These are phyloP conservation scores for Aspergillus fumigatiaffinis DNA, from an alignment of 2,329 filamentous ascomycete genomes.

Conservation along the genomic window DNA sequence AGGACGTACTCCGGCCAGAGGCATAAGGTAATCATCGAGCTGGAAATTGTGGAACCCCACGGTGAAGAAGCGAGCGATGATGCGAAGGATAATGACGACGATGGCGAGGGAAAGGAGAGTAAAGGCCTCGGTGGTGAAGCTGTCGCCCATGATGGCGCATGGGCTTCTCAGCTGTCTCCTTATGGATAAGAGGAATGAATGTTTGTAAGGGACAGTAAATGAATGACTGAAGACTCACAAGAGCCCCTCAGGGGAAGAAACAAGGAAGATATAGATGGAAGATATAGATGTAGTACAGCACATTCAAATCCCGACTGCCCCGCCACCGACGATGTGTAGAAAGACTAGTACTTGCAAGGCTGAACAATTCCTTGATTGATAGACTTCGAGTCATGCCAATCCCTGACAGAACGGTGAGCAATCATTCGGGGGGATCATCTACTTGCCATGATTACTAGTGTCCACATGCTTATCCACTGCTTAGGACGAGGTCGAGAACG, in stretches of 20 bases:
- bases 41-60: conserved; percentile 51
- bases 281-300: neutral
- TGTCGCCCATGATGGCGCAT: conserved; percentile 8
- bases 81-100: conserved; percentile 49
- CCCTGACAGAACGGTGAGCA: neutral
- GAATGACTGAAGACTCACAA: neutral
- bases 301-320: neutral
- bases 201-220: neutral
- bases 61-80: conserved; percentile 46
- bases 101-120: conserved; percentile 51
- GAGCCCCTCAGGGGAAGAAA: neutral
- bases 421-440: neutral
- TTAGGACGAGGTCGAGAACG: neutral
- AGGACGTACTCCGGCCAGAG: conserved; percentile 47
- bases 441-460: neutral
- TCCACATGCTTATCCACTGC: neutral
- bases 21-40: conserved; percentile 58
- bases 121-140: conserved; percentile 46
- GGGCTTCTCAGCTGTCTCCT: too few species aligned
- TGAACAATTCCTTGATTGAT: neutral
- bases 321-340: neutral
- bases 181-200: neutral
- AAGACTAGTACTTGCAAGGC: neutral
- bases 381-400: neutral
- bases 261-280: too few species aligned